Percentiles rank a stretch among this genome's conserved stretches.
Conservation (phyloP, 2,329 filamentous ascomycete species). For the Neonectria coccinea region DNA sequence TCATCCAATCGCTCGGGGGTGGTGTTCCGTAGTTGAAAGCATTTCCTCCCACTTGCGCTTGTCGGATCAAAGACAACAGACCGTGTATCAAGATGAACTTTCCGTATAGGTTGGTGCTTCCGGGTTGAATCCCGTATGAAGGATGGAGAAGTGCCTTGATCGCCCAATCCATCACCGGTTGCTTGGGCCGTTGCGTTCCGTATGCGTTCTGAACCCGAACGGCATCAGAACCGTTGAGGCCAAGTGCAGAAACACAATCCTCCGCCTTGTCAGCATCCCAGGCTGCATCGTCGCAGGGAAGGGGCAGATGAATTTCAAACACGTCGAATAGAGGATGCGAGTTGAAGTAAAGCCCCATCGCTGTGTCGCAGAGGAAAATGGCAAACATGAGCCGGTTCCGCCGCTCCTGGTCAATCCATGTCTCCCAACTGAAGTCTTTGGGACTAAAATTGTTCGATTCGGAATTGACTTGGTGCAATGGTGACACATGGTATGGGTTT, state of each 20-base stretch:
- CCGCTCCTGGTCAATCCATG: conserved; percentile 79
- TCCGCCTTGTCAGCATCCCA: conserved; percentile 74
- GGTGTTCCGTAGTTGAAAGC: conserved; percentile 63
- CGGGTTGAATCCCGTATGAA: conserved; percentile 69
- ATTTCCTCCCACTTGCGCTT: conserved; percentile 57
- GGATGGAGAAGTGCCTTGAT: conserved; percentile 71
- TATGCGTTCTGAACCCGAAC: conserved; percentile 69
- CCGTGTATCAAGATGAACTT: conserved; percentile 81
- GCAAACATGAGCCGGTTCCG: conserved; percentile 73
- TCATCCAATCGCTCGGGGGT: conserved; percentile 69
- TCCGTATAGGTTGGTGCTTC: conserved; percentile 76
- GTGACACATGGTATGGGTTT: conserved; percentile 63
- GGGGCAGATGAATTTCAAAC: conserved; percentile 73
- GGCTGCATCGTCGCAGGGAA: conserved; percentile 78
- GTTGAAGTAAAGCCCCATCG: conserved; percentile 79
- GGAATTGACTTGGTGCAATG: conserved; percentile 69
- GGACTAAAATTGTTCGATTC: conserved; percentile 59
- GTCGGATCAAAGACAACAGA: conserved; percentile 70
- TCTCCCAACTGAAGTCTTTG: conserved; percentile 71
- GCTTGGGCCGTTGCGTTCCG: conserved; percentile 72
- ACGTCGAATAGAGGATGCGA: conserved; percentile 70
- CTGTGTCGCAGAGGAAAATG: conserved; percentile 72
- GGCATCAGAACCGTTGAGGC: conserved; percentile 68
- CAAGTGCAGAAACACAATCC: conserved; percentile 74
- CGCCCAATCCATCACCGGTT: conserved; percentile 72